A percentile compares a stretch with the other conserved stretches of the same genome.
Evolutionary conservation across 2,329 filamentous ascomycete species (phyloP).

Genomic region (Sclerotinia borealis): DNA sequence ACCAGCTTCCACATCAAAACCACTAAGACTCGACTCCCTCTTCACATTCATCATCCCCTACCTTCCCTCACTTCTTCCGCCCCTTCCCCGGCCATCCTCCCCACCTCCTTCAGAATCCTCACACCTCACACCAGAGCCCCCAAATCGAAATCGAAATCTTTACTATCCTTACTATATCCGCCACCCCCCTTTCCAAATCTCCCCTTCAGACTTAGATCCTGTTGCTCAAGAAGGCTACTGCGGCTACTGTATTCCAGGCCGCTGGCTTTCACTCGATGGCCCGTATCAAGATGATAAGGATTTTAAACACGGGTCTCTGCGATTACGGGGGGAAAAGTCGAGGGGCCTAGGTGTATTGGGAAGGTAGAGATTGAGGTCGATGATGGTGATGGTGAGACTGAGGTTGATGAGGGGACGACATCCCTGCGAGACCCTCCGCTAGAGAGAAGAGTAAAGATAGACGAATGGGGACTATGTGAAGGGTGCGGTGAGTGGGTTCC

Average conservation of each 20-base stretch:
- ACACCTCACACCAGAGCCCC: neutral
- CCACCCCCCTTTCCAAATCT: neutral
- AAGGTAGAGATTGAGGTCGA: neutral
- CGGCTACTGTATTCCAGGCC: neutral
- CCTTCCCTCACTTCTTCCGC: neutral
- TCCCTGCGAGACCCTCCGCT: no score
- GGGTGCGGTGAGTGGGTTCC: neutral
- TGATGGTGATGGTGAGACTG: neutral
- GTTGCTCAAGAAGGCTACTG: neutral
- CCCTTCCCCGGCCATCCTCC: neutral
- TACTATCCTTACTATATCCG: neutral
- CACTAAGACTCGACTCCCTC: no score
- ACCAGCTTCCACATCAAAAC: neutral
- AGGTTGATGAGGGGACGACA: neutral
- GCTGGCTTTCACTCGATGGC: neutral
- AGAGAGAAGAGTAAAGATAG: neutral
- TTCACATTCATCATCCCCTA: neutral
- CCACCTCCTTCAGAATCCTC: no score
- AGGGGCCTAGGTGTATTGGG: neutral
- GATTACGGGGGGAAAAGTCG: neutral
- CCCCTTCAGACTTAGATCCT: neutral
- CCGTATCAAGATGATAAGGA: slow-evolving; percentile 3
- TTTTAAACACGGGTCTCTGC: slow-evolving; percentile 2
- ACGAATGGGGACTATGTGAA: neutral
- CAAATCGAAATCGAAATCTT: neutral